Conservation (phyloP, 2,329 filamentous ascomycete genomes). For the Tothia fuscella region DNA sequence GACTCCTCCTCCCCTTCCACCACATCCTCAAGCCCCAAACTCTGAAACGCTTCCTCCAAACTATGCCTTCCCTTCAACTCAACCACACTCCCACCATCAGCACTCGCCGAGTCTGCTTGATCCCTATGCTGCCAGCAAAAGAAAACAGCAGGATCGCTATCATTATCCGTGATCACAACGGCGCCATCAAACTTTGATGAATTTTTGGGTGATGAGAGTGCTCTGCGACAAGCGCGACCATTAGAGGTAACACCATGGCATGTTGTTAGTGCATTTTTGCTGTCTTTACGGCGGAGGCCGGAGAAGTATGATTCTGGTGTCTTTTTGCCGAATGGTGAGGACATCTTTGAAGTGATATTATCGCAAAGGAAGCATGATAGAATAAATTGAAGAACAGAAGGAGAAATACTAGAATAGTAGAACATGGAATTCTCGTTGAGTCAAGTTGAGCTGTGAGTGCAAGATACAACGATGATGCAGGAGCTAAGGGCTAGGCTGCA, state of each 20-base stretch:
- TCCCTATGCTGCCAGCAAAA: slow-evolving; percentile 97
- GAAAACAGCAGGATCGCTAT: slow-evolving; percentile 45
- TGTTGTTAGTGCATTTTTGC: slow-evolving; percentile 69
- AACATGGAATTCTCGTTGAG: too few relatives aligned
- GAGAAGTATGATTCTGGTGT: slow-evolving; percentile 10
- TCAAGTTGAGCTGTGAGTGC: too few relatives aligned
- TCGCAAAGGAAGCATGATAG: background rate
- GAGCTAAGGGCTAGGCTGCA: too few relatives aligned
- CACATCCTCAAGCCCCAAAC: slow-evolving; percentile 10
- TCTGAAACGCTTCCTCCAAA: slow-evolving; percentile 8
- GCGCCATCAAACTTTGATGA: slow-evolving; percentile 21
- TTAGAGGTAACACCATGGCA: slow-evolving; percentile 76
- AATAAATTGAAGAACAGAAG: background rate
- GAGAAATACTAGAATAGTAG: background rate
- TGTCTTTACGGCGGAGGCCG: slow-evolving; percentile 62
- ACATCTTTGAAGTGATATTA: background rate
- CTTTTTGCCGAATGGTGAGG: background rate
- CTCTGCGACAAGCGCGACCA: slow-evolving; percentile 72
- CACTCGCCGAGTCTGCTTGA: slow-evolving; percentile 47
- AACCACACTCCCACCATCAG: slow-evolving; percentile 5
- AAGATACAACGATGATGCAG: too few relatives aligned
- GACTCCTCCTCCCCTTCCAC: slow-evolving; percentile 8
- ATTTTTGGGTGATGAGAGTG: slow-evolving; percentile 35
- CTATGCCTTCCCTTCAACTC: slow-evolving; percentile 6
- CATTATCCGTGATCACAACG: slow-evolving; percentile 32